Evolutionary conservation across 495 filamentous ascomycete species (phyloP), one percentile per base, ranked within the genome.

Genomic region (Neurospora cerealis): DNA sequence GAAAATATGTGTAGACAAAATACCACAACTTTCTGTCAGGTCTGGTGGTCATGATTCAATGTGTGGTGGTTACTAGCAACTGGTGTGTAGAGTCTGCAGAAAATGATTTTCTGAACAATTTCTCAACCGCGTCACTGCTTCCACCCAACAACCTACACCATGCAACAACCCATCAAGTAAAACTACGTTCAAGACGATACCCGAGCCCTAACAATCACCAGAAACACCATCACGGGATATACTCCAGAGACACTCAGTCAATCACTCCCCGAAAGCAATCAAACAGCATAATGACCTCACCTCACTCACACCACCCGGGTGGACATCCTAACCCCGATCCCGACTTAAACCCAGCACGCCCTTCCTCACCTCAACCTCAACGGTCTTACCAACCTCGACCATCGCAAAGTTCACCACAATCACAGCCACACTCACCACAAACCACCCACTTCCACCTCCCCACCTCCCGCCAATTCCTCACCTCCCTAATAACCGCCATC

Each of bases 401-500:
- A 21, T 32, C n/a, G 34, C 1, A 71, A 48, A 38, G 11, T 3
- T 60, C 44, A 74, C 69, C 71, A 32, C 66, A 6, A 46, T 60
- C n/a, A 48, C 36, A 62, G 19, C 28, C 75, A 39, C 41, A n/a
- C 7, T 40, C 32, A 77, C 21, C 24, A 75, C 32, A 70, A 74
- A 71, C 34, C 44, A 36, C 69, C 0, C 5, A 44, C 11, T 36
- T 66, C 11, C 21, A 71, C 34, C 78, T 87, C 24, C 83, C 86
- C 1, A 78, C 79, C 32, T 77, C 84, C 4, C 81, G 85, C 39
- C 36, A 78, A 21, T 76, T 88, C 69, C 78, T 87, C 39, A 87
- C 83, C 42, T 82, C 81, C 36, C 81, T 88, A 69, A 75, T 88
- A 48, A 78, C 81, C 74, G 78, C 81, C 70, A 82, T 88, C 62